phyloP scores from a whole-genome alignment of 2,329 filamentous ascomycete species.

The Herpotrichia juniperi region DNA sequence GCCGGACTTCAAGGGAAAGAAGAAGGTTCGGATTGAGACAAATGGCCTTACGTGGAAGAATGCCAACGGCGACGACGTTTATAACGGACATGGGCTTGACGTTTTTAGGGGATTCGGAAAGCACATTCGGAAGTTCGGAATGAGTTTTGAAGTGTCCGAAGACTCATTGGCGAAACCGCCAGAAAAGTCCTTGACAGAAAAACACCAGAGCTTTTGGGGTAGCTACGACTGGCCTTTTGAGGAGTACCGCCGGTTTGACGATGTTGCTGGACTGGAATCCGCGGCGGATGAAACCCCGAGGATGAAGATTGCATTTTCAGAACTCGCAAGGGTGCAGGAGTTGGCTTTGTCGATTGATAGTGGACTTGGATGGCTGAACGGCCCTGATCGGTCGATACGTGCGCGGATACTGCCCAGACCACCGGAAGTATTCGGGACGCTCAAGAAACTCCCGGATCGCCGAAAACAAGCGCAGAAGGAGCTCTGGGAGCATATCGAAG shows the following conservation, averaged over 20 bases:
- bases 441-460: constrained; percentile 45
- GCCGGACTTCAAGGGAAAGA: constrained; percentile 44
- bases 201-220: constrained; percentile 66
- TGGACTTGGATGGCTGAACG: constrained; percentile 70
- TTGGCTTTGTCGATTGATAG: constrained; percentile 72
- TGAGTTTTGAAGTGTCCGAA: constrained; percentile 72
- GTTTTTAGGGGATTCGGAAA: constrained; percentile 67
- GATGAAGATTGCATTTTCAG: constrained; percentile 66
- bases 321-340: constrained; percentile 62
- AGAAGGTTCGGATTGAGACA: constrained; percentile 31
- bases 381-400: constrained; percentile 62
- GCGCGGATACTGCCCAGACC: constrained; percentile 54
- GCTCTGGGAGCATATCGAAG: constrained; percentile 43
- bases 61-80: constrained; percentile 49
- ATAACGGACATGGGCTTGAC: constrained; percentile 65
- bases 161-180: constrained; percentile 57
- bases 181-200: constrained; percentile 61
- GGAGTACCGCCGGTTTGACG: constrained; percentile 64
- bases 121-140: constrained; percentile 67
- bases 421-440: constrained; percentile 54
- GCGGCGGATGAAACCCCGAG: constrained; percentile 67
- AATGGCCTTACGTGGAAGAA: constrained; percentile 50
- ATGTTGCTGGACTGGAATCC: constrained; percentile 65
- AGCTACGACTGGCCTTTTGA: constrained; percentile 68
- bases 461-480: constrained; percentile 41